Percentiles rank a stretch among this genome's conserved stretches.
Evolutionary conservation across 371 early-diverging fungal genomes (phyloP).

Genomic region (Funneliformis caledonium): DNA sequence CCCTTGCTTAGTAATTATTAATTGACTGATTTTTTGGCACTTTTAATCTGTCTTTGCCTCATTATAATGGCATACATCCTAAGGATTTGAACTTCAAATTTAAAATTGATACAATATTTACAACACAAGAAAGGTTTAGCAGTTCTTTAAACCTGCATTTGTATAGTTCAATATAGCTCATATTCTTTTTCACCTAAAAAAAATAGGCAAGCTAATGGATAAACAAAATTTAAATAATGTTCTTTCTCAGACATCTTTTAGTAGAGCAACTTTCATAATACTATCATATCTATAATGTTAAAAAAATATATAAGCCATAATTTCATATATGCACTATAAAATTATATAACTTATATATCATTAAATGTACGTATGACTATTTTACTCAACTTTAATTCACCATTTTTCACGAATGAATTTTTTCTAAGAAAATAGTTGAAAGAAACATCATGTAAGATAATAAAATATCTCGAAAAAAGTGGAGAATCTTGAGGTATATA

Average conservation of each 20-base stretch:
- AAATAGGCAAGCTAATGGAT: constrained; percentile 40
- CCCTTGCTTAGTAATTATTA: constrained; percentile 36
- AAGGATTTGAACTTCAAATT: constrained; percentile 31
- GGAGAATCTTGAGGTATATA: constrained; percentile 33
- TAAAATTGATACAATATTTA: constrained; percentile 27
- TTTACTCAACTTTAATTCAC: constrained; percentile 2
- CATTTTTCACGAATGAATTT: constrained; percentile 14
- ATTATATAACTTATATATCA: constrained; percentile 25
- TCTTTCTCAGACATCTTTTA: constrained; percentile 38
- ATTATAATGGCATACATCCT: constrained; percentile 16
- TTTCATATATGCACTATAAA: constrained; percentile 11
- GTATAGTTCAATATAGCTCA: constrained; percentile 39
- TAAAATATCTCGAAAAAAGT: constrained; percentile 35
- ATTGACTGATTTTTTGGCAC: constrained; percentile 37
- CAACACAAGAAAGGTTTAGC: constrained; percentile 38
- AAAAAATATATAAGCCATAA: constrained; percentile 32
- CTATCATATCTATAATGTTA: constrained; percentile 32
- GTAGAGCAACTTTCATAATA: constrained; percentile 33
- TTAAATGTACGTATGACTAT: background rate
- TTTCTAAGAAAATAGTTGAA: constrained; percentile 24
- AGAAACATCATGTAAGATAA: constrained; percentile 27
- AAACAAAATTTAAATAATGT: constrained; percentile 34
- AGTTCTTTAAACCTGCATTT: constrained; percentile 35
- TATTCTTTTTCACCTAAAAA: constrained; percentile 38
- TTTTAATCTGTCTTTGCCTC: constrained; percentile 24